A percentile compares a stretch with the other conserved stretches of the same genome.
Conservation (phyloP, 768 basidiomycete species). For the Lentinula sp. region DNA sequence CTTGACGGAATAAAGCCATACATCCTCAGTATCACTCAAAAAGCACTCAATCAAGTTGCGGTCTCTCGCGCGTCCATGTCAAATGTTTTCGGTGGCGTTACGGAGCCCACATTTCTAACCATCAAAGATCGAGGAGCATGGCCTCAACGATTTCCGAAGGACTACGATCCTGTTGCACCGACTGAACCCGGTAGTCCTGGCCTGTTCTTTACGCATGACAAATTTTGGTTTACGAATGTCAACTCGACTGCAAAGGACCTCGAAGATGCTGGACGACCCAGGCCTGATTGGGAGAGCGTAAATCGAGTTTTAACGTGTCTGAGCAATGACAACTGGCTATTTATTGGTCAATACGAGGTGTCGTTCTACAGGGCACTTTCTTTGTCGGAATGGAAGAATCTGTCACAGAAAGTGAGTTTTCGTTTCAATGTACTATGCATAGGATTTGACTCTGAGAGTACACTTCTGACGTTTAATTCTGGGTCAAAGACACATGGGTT, state of each 20-base stretch:
- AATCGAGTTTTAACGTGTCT: background rate
- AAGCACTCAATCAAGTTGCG: background rate
- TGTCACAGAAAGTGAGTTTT: background rate
- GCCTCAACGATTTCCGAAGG: slow-evolving; percentile 17
- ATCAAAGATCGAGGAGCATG: slow-evolving; percentile 17
- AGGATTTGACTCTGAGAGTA: no score
- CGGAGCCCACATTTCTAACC: slow-evolving; percentile 5
- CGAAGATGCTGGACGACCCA: background rate
- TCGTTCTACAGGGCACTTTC: background rate
- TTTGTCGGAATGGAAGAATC: background rate
- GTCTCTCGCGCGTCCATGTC: slow-evolving; percentile 14
- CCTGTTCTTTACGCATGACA: slow-evolving; percentile 15
- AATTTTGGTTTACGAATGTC: background rate
- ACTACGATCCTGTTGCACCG: slow-evolving; percentile 21
- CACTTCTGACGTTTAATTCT: background rate
- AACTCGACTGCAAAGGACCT: background rate
- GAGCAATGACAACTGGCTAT: background rate
- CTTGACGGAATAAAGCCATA: background rate
- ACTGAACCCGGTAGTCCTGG: slow-evolving; percentile 24
- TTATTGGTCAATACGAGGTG: background rate
- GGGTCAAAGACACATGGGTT: background rate
- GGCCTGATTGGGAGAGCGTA: background rate
- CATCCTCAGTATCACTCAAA: background rate
- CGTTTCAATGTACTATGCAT: no score
- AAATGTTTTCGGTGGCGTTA: slow-evolving; percentile 17